phyloP scores from a whole-genome alignment of 495 filamentous ascomycete species.

The Ascodesmis nigricans region DNA sequence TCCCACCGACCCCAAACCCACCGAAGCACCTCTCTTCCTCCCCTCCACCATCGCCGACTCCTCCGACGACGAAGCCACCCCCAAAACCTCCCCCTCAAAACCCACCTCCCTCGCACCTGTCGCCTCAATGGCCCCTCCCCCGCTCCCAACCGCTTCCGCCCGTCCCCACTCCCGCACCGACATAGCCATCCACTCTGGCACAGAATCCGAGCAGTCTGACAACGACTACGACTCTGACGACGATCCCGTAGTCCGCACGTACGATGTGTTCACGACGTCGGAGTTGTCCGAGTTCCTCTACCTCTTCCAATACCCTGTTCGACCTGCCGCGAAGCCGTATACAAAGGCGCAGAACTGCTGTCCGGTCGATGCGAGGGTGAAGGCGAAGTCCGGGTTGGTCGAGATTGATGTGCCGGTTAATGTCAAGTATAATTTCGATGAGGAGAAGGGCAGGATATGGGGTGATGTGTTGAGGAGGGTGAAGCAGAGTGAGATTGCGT shows the following conservation, averaged over 20 bases:
- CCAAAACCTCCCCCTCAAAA: neutral
- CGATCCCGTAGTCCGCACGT: constrained; percentile 16
- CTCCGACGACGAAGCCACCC: neutral
- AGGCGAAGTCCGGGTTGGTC: constrained; percentile 43
- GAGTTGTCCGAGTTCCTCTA: constrained; percentile 27
- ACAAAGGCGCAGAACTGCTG: constrained; percentile 30
- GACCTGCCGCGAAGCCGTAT: constrained; percentile 31
- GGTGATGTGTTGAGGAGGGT: constrained; percentile 39
- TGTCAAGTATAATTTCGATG: constrained; percentile 39
- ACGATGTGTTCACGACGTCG: constrained; percentile 18
- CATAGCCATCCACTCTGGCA: constrained; percentile 2
- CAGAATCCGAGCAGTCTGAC: neutral
- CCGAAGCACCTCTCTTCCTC: constrained; percentile 12
- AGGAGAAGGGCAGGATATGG: constrained; percentile 39
- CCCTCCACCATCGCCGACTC: constrained; percentile 8
- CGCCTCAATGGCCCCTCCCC: constrained; percentile 7
- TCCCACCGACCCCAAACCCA: too few species aligned
- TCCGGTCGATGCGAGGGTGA: constrained; percentile 41
- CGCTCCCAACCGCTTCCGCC: constrained; percentile 4
- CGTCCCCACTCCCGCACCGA: constrained; percentile 6
- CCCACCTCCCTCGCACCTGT: constrained; percentile 12
- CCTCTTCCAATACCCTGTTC: constrained; percentile 51
- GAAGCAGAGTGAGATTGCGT: constrained; percentile 19
- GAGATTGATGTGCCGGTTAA: constrained; percentile 53
- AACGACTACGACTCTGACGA: constrained; percentile 7